A percentile compares a stretch with the other conserved stretches of the same genome.
Evolutionary conservation across 2,329 filamentous ascomycete species (phyloP).

Genomic region (Trichoderma citrinoviride): DNA sequence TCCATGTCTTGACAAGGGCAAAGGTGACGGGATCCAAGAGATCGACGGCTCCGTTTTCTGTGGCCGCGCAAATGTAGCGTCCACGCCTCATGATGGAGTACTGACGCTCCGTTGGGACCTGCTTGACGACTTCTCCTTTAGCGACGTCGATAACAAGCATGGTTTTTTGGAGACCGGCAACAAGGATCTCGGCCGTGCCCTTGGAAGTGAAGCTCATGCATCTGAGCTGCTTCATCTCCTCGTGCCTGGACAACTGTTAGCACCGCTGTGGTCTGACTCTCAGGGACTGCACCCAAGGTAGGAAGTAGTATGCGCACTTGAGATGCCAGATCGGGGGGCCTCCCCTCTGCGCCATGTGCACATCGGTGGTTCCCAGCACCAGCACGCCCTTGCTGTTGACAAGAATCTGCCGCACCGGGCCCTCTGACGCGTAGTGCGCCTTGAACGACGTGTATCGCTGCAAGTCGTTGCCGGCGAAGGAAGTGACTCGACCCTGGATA

Average conservation of each 20-base stretch:
- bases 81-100: constrained; percentile 92
- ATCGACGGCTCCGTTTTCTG: constrained; percentile 76
- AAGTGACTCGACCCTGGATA: constrained; percentile 75
- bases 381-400: constrained; percentile 90
- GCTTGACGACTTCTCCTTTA: constrained; percentile 70
- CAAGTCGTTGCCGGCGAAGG: constrained; percentile 82
- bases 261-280: not conserved
- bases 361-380: constrained; percentile 74
- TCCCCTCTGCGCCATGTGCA: constrained; percentile 84
- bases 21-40: constrained; percentile 79
- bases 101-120: constrained; percentile 67
- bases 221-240: constrained; percentile 79
- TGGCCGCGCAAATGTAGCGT: constrained; percentile 89
- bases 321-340: constrained; percentile 89
- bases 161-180: constrained; percentile 78
- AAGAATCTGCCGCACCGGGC: constrained; percentile 80
- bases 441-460: constrained; percentile 89
- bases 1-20: constrained; percentile 80
- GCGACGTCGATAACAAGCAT: constrained; percentile 76
- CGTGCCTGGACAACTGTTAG: constrained; percentile 48
- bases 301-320: constrained; percentile 47
- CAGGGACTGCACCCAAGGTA: not conserved
- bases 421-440: constrained; percentile 70
- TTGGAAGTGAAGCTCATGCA: constrained; percentile 97
- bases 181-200: constrained; percentile 76